phyloP scores from a whole-genome alignment of 2,329 filamentous ascomycete genomes.

The Drechslerella stenobrocha region DNA sequence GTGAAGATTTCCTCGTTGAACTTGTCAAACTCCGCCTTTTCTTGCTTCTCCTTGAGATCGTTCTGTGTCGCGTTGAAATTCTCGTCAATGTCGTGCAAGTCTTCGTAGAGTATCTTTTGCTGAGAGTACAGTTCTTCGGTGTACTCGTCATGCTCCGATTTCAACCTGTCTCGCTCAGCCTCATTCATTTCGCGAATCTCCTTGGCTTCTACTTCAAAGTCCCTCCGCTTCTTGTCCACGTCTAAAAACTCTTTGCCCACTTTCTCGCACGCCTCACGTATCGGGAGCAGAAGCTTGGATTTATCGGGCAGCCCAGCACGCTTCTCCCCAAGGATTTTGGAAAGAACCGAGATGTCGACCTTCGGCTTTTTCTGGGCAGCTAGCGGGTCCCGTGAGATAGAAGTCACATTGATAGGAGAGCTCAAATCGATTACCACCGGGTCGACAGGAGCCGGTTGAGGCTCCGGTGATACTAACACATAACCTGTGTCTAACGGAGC shows the following conservation, averaged over 20 bases:
- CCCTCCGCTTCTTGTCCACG: constrained; percentile 49
- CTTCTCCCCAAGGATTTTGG: constrained; percentile 32
- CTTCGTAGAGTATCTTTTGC: constrained; percentile 53
- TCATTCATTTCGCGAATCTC: constrained; percentile 51
- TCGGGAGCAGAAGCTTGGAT: constrained; percentile 18
- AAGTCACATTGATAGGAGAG: constrained; percentile 30
- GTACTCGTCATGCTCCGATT: constrained; percentile 52
- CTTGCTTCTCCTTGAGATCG: constrained; percentile 51
- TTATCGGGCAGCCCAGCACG: constrained; percentile 36
- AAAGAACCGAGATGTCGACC: constrained; percentile 28
- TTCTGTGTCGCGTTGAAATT: constrained; percentile 52
- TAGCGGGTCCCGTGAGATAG: constrained; percentile 22
- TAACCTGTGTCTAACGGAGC: constrained; percentile 33
- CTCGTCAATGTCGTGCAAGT: constrained; percentile 52
- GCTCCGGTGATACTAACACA: constrained; percentile 39
- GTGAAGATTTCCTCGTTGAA: constrained; percentile 53
- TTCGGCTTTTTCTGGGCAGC: constrained; percentile 19
- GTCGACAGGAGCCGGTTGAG: constrained; percentile 9
- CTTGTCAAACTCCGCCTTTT: constrained; percentile 52
- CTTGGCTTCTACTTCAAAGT: constrained; percentile 50
- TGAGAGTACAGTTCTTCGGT: constrained; percentile 52
- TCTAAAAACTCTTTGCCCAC: constrained; percentile 53
- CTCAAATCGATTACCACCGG: constrained; percentile 25
- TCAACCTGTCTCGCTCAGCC: constrained; percentile 48
- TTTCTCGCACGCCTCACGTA: constrained; percentile 28